Evolutionary conservation across 345 rosid species (phyloP).

Genomic region (Eucalyptus lansdowneana): DNA sequence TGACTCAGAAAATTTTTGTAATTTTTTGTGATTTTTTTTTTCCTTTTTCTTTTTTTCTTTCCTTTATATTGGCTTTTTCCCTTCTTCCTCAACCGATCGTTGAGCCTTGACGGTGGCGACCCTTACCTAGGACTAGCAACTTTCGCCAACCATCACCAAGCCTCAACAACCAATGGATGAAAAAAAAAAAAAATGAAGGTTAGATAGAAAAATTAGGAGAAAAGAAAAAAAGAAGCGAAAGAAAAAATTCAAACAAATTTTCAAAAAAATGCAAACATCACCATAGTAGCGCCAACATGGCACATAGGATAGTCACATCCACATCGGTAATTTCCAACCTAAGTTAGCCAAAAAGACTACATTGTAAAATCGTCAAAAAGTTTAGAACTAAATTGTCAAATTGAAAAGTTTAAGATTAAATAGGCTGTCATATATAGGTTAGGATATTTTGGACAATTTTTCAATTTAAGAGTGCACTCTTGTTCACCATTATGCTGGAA

Average conservation of each 20-base stretch:
- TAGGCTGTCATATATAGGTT: not conserved
- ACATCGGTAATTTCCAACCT: not conserved
- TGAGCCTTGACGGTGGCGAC: not conserved
- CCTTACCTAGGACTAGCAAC: not conserved
- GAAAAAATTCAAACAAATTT: too few relatives aligned
- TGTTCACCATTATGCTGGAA: not conserved
- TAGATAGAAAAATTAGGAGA: too few relatives aligned
- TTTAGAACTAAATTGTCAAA: not conserved
- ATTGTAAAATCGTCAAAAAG: not conserved
- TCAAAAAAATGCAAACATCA: too few relatives aligned
- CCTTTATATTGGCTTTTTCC: not conserved
- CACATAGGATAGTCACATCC: not conserved
- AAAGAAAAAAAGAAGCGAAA: too few relatives aligned
- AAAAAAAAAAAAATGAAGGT: too few relatives aligned
- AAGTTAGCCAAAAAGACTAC: not conserved
- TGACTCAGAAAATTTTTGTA: too few relatives aligned
- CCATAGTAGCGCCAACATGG: too few relatives aligned
- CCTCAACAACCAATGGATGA: not conserved
- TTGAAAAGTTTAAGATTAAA: not conserved
- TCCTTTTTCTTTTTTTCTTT: too few relatives aligned
- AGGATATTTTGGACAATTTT: not conserved
- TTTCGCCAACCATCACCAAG: accelerated
- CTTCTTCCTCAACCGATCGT: not conserved
- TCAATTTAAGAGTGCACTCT: not conserved
- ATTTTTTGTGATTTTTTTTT: too few relatives aligned